phyloP scores from a whole-genome alignment of 805 yeast genomes.

The Ogataea nitratoaversa region DNA sequence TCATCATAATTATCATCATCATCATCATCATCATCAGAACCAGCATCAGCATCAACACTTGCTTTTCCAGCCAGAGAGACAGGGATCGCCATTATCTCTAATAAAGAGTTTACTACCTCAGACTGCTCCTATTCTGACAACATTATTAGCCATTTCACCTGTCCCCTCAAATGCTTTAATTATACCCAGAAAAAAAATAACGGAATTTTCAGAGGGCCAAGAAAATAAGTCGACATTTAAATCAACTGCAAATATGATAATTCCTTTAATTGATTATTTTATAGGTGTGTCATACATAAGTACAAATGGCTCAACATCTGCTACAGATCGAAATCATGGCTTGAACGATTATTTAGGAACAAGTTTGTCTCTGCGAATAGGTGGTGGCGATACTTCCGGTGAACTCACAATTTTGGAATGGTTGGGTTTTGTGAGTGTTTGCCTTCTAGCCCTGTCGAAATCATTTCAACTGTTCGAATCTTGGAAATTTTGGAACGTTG shows the following conservation, averaged over 20 bases:
- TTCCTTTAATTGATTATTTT: too few species aligned
- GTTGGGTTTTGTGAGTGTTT: not conserved
- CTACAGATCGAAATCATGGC: too few species aligned
- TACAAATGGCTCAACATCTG: too few species aligned
- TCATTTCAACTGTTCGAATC: not conserved
- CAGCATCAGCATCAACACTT: not conserved
- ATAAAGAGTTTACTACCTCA: slow-evolving; percentile 3
- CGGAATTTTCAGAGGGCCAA: too few species aligned
- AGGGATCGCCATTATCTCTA: not conserved
- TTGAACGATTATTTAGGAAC: too few species aligned
- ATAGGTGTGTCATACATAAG: too few species aligned
- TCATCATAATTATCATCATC: not conserved
- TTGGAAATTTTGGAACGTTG: not conserved
- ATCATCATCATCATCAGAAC: not conserved
- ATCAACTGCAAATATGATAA: too few species aligned
- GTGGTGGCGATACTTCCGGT: too few species aligned
- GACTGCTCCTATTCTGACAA: slow-evolving; percentile 28
- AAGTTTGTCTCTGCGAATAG: too few species aligned
- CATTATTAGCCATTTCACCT: slow-evolving; percentile 29
- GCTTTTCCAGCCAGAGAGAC: too few species aligned
- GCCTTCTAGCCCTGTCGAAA: not conserved
- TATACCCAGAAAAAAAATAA: slow-evolving; percentile 1
- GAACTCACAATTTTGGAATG: not conserved
- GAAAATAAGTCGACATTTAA: too few species aligned
- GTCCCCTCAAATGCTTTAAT: slow-evolving; percentile 21